Base-by-base conservation (phyloP, 2,329 filamentous ascomycete genomes). In the Ophiocordyceps camponoti-saundersi region DNA sequence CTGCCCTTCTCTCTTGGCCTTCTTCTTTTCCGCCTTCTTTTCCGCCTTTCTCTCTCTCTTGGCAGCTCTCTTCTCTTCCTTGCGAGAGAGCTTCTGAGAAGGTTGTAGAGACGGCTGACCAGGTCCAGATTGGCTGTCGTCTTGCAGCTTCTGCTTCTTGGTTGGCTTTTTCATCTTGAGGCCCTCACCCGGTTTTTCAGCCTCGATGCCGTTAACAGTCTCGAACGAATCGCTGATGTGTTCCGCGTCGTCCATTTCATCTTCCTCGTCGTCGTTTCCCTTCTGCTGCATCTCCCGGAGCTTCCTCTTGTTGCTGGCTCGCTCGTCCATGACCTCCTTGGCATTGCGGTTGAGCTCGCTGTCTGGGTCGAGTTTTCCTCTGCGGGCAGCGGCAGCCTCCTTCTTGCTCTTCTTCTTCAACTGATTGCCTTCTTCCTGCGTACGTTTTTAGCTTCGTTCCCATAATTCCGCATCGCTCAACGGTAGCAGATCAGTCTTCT, bases 381-480 rank as follows among this genome's bases (percentile, higher is more conserved):
- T 77, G 67, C 88, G 88, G 48, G 87, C 85, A 54, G 83, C 80
- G 51, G 79, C 78, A 49, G 85, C 85, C 64, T 95, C 77, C 63
- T 87, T 84, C 62, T 94, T 95, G 45, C 87, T 90, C 67, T 96
- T 89, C 70, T 96, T 96, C 32, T 15, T 36, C 68, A 92, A 94
- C 60, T 82, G 82, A 62, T 80, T 61, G 87, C 88, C 94, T 80
- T 95, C 87, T 57, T 92, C 84, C 87, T 94, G 58, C 8, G 23
- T 8, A 5, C 5, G 23, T 26, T 8, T 4, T 26, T 8, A 26
- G 23, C 23, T 26, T 26, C 23, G 8, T 26, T 4, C 4, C 23
- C 4, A 26, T 26, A 8, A 26, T 26, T 26, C 8, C 23, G 23
- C 23, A 26, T 26, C 4, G 23, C 23, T 26, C 23, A 8, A 26